phyloP scores from a whole-genome alignment of 2,329 filamentous ascomycete genomes.

The Fusarium falciforme region DNA sequence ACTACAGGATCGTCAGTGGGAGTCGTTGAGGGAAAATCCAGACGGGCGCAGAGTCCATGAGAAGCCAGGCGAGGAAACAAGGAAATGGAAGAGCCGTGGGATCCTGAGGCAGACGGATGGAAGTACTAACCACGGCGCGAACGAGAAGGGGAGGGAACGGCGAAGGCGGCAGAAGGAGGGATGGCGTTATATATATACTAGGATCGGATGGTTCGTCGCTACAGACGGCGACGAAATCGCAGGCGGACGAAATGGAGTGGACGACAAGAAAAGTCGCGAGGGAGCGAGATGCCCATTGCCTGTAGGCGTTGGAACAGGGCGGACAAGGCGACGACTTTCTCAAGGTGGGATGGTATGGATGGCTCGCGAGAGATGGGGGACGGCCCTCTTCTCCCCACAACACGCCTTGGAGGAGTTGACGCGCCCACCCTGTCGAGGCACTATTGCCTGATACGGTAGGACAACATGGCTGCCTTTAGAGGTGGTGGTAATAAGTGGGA shows the following conservation, averaged over 20 bases:
- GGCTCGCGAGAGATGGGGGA: slow-evolving; percentile 23
- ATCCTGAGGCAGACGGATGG: slow-evolving; percentile 19
- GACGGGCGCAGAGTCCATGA: slow-evolving; percentile 24
- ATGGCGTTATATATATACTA: slow-evolving; percentile 35
- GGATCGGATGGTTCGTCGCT: slow-evolving; percentile 9
- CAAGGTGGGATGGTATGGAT: slow-evolving; percentile 20
- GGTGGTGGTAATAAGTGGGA: background rate
- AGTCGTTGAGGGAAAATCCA: slow-evolving; percentile 11
- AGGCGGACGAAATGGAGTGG: slow-evolving; percentile 42
- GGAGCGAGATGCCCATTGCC: slow-evolving; percentile 30
- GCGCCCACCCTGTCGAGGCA: slow-evolving; percentile 35
- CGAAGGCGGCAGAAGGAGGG: slow-evolving; percentile 3
- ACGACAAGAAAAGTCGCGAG: slow-evolving; percentile 35
- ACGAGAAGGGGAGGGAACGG: background rate
- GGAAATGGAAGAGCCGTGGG: background rate
- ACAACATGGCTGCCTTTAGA: slow-evolving; percentile 23
- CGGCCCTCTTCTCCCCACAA: slow-evolving; percentile 24
- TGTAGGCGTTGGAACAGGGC: slow-evolving; percentile 36
- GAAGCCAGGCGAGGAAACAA: slow-evolving; percentile 7
- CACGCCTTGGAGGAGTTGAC: slow-evolving; percentile 33
- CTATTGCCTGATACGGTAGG: slow-evolving; percentile 31
- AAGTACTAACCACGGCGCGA: slow-evolving; percentile 38
- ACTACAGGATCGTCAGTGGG: slow-evolving; percentile 36
- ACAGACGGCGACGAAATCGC: slow-evolving; percentile 16
- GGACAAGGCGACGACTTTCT: slow-evolving; percentile 39